Evolutionary conservation across 1,284 basidiomycete genomes (phyloP).

Genomic region (Coniferiporia weirii): DNA sequence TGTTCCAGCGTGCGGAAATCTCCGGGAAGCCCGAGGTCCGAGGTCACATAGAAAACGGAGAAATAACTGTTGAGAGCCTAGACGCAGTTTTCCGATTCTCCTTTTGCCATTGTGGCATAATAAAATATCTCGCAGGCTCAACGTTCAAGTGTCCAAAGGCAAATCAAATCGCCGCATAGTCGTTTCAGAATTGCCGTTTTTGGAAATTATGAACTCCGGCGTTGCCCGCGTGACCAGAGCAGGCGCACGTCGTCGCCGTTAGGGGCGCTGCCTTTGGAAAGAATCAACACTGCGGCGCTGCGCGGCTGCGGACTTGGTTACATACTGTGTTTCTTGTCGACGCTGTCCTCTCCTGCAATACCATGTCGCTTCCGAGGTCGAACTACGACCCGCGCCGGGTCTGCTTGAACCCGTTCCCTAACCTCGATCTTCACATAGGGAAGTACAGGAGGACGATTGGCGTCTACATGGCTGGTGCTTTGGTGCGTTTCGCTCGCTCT

Average conservation of each 20-base stretch:
- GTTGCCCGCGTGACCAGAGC: neutral
- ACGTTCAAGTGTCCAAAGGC: neutral
- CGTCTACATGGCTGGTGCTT: conserved; percentile 86
- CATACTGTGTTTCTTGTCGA: neutral
- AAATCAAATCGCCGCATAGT: neutral
- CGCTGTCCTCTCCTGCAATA: neutral
- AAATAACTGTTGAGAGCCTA: neutral
- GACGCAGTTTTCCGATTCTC: neutral
- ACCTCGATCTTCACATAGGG: conserved; percentile 43
- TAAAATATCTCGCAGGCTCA: neutral
- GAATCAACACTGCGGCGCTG: neutral
- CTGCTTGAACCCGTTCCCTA: conserved; percentile 70
- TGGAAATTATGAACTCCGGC: neutral
- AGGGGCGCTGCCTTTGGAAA: neutral
- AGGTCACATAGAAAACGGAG: neutral
- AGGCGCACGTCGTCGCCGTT: neutral
- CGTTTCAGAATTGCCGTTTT: neutral
- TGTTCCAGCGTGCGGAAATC: neutral
- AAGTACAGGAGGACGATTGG: conserved; percentile 77
- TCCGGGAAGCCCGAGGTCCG: conserved; percentile 3
- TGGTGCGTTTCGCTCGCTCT: conserved; percentile 53
- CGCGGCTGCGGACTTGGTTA: neutral
- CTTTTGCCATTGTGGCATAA: neutral
- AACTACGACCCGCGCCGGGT: conserved; percentile 86
- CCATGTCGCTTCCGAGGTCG: conserved; percentile 69